A percentile compares a stretch with the other conserved stretches of the same genome.
These are phyloP conservation scores for Russula vinacea DNA, from an alignment of 768 basidiomycete species.

Conservation along the genomic window DNA sequence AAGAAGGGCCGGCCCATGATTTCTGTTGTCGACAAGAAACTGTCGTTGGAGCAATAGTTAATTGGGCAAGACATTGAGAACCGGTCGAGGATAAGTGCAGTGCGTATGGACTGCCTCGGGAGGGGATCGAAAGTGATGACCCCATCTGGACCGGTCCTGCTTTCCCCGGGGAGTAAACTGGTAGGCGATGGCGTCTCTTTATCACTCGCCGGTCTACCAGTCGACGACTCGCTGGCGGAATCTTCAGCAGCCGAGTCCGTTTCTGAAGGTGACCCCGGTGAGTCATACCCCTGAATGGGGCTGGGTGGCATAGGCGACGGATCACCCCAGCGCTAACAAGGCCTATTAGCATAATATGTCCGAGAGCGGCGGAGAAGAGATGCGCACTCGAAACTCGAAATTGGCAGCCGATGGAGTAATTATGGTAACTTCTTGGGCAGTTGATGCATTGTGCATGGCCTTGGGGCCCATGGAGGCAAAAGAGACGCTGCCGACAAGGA, in stretches of 20 bases:
- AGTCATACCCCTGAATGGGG: slow-evolving; percentile 23
- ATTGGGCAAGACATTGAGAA: slow-evolving; percentile 66
- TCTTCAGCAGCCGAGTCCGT: slow-evolving; percentile 2
- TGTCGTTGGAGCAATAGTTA: slow-evolving; percentile 71
- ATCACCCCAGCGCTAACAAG: slow-evolving; percentile 61
- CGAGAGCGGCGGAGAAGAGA: slow-evolving; percentile 48
- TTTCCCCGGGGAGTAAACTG: slow-evolving; percentile 12
- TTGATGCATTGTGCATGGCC: slow-evolving; percentile 75
- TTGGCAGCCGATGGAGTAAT: slow-evolving; percentile 52
- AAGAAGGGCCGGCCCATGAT: slow-evolving; percentile 67
- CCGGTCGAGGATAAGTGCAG: slow-evolving; percentile 78
- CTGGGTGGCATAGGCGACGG: slow-evolving; percentile 60
- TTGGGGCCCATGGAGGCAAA: slow-evolving; percentile 73
- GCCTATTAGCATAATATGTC: slow-evolving; percentile 34
- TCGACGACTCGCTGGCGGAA: slow-evolving; percentile 9
- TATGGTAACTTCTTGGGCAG: slow-evolving; percentile 77
- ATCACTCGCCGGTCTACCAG: neutral
- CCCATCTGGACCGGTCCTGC: slow-evolving; percentile 24
- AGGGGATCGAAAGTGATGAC: slow-evolving; percentile 57
- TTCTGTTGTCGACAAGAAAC: slow-evolving; percentile 55
- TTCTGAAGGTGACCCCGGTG: slow-evolving; percentile 14
- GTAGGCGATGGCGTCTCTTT: slow-evolving; percentile 9
- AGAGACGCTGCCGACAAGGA: slow-evolving; percentile 73
- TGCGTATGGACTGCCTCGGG: slow-evolving; percentile 66
- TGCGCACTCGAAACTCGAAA: slow-evolving; percentile 40